Evolutionary conservation across 306 rosid genomes (phyloP).

Genomic region (Corylus heterophylla): DNA sequence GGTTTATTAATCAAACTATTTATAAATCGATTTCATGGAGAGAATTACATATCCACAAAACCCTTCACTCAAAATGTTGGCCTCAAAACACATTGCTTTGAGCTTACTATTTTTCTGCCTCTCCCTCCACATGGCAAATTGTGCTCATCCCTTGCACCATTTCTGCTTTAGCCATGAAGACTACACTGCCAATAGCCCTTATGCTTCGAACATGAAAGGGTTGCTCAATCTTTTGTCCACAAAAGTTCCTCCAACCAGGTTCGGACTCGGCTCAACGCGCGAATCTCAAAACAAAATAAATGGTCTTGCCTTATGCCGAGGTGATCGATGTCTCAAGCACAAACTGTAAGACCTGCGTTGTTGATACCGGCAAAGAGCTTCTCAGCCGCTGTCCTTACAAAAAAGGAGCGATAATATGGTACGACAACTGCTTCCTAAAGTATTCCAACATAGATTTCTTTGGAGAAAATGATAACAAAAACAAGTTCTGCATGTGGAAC

Average conservation of each 20-base stretch:
- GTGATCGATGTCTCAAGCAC: slow-evolving; percentile 24
- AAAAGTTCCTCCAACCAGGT: slow-evolving; percentile 20
- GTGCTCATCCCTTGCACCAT: slow-evolving; percentile 4
- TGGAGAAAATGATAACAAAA: slow-evolving; percentile 20
- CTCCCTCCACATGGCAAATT: slow-evolving; percentile 5
- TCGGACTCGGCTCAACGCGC: slow-evolving; percentile 2
- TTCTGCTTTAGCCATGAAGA: slow-evolving; percentile 21
- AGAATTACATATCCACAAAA: no score
- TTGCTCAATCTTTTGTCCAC: slow-evolving; percentile 7
- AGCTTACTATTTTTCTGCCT: slow-evolving; percentile 7
- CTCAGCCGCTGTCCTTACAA: slow-evolving; percentile 14
- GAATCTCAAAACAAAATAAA: slow-evolving; percentile 11
- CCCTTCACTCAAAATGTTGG: neutral
- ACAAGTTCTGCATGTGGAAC: slow-evolving; percentile 24
- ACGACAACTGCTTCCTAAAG: slow-evolving; percentile 21
- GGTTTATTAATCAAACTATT: no score
- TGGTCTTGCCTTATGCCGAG: slow-evolving; percentile 27
- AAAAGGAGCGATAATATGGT: slow-evolving; percentile 15
- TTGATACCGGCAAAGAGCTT: slow-evolving; percentile 9
- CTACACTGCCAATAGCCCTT: slow-evolving; percentile 20
- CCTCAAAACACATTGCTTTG: neutral
- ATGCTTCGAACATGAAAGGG: slow-evolving; percentile 15
- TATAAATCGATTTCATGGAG: no score
- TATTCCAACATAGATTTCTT: slow-evolving; percentile 22
- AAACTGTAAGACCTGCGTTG: slow-evolving; percentile 12